Evolutionary conservation across 352 stramenopile species (phyloP).

Genomic region (Globisporangium acanthophoron): DNA sequence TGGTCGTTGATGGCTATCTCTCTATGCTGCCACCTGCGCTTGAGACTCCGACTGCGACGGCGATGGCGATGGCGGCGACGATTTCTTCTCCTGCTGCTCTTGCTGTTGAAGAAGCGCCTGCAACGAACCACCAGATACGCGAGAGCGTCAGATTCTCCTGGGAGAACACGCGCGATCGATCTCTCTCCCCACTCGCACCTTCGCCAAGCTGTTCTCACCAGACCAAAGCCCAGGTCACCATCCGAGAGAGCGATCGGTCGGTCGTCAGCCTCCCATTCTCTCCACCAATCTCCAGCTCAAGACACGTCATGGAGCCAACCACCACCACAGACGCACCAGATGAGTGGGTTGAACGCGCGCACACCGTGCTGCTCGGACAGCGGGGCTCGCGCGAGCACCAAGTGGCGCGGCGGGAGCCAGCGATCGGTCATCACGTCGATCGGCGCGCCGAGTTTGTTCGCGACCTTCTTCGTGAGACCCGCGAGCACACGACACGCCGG

Average conservation of each 20-base stretch:
- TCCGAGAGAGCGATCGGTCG: background rate
- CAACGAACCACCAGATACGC: background rate
- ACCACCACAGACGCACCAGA: constrained; percentile 32
- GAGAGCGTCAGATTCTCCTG: background rate
- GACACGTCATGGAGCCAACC: no score
- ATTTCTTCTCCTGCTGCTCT: background rate
- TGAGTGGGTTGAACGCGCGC: constrained; percentile 69
- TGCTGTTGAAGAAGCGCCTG: background rate
- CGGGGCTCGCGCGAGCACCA: constrained; percentile 17
- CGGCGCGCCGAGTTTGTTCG: constrained; percentile 70
- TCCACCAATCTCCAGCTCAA: no score
- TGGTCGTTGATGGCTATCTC: no score
- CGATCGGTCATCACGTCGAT: constrained; percentile 84
- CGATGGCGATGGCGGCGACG: background rate
- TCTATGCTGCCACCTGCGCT: background rate
- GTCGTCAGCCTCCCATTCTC: background rate
- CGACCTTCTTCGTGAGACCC: constrained; percentile 80
- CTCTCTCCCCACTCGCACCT: background rate
- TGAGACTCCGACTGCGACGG: no score
- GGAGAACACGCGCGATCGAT: background rate
- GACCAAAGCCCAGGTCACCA: background rate
- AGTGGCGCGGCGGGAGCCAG: constrained; percentile 47
- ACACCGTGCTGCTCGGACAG: constrained; percentile 10
- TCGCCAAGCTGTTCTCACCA: background rate
- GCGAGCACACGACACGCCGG: constrained; percentile 67